phyloP scores from a whole-genome alignment of 139 green algal species.

The Haematococcus lacustris region DNA sequence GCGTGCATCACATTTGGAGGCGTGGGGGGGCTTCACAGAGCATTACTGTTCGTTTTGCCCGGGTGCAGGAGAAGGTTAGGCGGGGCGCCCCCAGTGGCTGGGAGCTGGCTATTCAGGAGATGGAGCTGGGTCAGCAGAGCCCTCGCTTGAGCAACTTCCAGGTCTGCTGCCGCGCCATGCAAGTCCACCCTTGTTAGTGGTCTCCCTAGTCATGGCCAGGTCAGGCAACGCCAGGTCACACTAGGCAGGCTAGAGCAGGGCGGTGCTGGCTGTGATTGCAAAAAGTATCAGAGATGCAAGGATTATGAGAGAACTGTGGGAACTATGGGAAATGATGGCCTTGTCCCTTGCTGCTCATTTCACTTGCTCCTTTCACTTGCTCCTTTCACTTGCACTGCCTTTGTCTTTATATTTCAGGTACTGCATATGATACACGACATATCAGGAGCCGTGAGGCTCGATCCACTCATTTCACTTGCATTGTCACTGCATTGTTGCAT shows the following conservation, averaged over 20 bases:
- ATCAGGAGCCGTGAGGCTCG: no score
- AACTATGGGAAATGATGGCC: no score
- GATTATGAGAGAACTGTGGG: no score
- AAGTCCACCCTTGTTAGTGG: background rate
- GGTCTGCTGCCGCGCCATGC: constrained; percentile 3
- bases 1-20: background rate
- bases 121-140: constrained; percentile 28
- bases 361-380: no score
- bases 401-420: no score
- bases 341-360: no score
- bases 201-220: background rate
- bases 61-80: constrained; percentile 24
- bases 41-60: background rate
- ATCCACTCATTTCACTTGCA: no score
- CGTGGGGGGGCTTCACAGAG: background rate
- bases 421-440: no score
- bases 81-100: constrained; percentile 27
- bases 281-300: no score
- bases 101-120: constrained; percentile 34
- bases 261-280: background rate
- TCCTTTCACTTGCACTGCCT: no score
- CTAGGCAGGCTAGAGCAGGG: background rate
- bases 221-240: background rate
- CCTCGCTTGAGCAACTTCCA: constrained; percentile 34
- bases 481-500: no score